Percentiles rank a stretch among this genome's conserved stretches.
Evolutionary conservation across 2,329 filamentous ascomycete species (phyloP).

Genomic region (Fusarium xyrophilum): DNA sequence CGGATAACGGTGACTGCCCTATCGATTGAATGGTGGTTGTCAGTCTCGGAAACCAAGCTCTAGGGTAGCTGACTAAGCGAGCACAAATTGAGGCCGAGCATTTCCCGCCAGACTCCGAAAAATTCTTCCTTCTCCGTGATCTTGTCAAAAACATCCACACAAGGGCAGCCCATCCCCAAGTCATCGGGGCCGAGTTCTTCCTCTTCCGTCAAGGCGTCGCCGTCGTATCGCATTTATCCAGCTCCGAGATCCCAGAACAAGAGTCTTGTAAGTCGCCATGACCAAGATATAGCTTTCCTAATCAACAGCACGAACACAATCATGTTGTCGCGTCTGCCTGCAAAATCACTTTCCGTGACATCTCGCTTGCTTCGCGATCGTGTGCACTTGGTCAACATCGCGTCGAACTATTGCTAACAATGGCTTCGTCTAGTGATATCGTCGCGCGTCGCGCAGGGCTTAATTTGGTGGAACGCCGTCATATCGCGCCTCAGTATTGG

Average conservation of each 20-base stretch:
- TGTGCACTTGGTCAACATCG: constrained; percentile 32
- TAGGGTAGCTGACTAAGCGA: constrained; percentile 31
- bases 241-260: constrained; percentile 49
- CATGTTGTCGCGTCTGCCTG: constrained; percentile 18
- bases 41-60: not conserved
- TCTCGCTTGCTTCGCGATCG: constrained; percentile 20
- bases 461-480: constrained; percentile 20
- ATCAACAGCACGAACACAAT: constrained; percentile 29
- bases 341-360: constrained; percentile 20
- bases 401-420: constrained; percentile 39
- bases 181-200: constrained; percentile 54
- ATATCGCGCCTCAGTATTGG: constrained; percentile 30
- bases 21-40: not conserved
- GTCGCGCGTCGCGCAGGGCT: constrained; percentile 36
- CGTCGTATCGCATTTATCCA: constrained; percentile 54
- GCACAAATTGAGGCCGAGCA: constrained; percentile 18
- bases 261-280: constrained; percentile 47
- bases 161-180: constrained; percentile 40
- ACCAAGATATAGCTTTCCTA: constrained; percentile 31
- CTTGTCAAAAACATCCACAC: constrained; percentile 47
- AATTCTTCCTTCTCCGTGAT: constrained; percentile 49
- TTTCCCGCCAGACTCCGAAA: constrained; percentile 43
- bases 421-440: constrained; percentile 39
- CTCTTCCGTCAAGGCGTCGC: constrained; percentile 52
- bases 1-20: not conserved